Evolutionary conservation across 805 yeast species (phyloP).

Genomic region (Wickerhamomyces alni): DNA sequence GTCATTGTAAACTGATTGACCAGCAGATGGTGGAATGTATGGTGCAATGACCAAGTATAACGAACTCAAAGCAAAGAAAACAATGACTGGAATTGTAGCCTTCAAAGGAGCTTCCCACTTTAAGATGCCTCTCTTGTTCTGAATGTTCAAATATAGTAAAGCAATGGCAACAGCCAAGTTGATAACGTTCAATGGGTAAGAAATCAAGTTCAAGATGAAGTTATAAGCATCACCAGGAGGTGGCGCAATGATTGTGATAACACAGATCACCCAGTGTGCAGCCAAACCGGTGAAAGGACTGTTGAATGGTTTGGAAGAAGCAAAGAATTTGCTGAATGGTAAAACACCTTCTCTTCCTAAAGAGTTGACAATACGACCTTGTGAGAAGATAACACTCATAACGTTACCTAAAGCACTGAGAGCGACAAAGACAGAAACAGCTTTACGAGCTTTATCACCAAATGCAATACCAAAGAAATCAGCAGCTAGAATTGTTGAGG

Average conservation of each 20-base stretch:
- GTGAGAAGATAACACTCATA: constrained; percentile 71
- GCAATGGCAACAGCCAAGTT: constrained; percentile 62
- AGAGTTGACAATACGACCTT: constrained; percentile 75
- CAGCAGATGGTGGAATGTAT: constrained; percentile 64
- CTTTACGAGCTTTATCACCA: constrained; percentile 62
- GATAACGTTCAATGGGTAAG: constrained; percentile 77
- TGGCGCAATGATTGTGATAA: constrained; percentile 69
- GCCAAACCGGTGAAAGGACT: constrained; percentile 69
- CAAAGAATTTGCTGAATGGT: constrained; percentile 69
- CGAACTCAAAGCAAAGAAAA: constrained; percentile 60
- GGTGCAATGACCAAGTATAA: constrained; percentile 71
- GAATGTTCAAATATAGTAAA: constrained; percentile 50
- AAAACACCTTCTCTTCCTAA: constrained; percentile 77
- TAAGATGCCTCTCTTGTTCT: constrained; percentile 40
- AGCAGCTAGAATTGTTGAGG: constrained; percentile 72
- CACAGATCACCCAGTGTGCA: constrained; percentile 73
- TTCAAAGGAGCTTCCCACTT: constrained; percentile 70
- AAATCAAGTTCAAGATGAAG: constrained; percentile 70
- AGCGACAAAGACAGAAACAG: constrained; percentile 76
- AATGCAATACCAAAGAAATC: constrained; percentile 68
- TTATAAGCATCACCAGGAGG: constrained; percentile 88
- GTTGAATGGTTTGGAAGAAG: constrained; percentile 64
- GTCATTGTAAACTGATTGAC: constrained; percentile 60
- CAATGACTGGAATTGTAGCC: constrained; percentile 56
- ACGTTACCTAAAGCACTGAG: constrained; percentile 80